Evolutionary conservation across 176 grass and related monocot genomes (phyloP), one percentile per base, ranked within the genome.

Genomic region (Triticum monococcum): DNA sequence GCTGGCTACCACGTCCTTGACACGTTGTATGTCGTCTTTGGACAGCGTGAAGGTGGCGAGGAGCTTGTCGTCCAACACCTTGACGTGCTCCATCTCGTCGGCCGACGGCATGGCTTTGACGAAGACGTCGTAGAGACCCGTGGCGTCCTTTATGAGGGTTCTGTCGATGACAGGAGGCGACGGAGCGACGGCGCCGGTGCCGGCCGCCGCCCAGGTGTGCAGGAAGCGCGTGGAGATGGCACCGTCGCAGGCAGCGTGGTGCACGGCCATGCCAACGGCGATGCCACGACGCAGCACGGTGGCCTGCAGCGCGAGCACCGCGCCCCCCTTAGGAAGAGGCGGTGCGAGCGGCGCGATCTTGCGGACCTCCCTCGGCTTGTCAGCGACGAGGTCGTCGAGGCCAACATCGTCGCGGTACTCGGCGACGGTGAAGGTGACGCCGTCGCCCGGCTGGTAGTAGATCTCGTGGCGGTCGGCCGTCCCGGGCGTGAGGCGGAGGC

Each of bases 31-130:
- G 66, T 87, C 86, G 3, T 80, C n/a, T 66, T 9, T 40, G 23
- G 80, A 84, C 40, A 94, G 73, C 0, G 31, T 59, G 72, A 91
- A 91, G 4, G 89, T 85, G 36, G 86, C 83, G 31, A 91, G 22
- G 72, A 89, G 69, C 8, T 85, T 26, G 63, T 85, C 81, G 10
- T 35, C n/a, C 2, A 65, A 16, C 31, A 31, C n/a, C 70, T 81
- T 75, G 14, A 56, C 69, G 59, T 28, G 80, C 78, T 75, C 40
- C 78, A 70, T 43, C 28, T 57, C n/a, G 0, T 54, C 85, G 4
- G 10, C 31, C 28, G 26, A 54, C 6, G 33, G 63, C 18, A 20
- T 2, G 14, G 0, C 23, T 52, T n/a, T 16, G 12, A 8, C 3
- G 26, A 68, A 43, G 59, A 52, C 1, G 37, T 86, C 35, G 66